These are phyloP conservation scores for Desmodesmus armatus DNA, from an alignment of 139 green algal genomes.

Conservation along the genomic window DNA sequence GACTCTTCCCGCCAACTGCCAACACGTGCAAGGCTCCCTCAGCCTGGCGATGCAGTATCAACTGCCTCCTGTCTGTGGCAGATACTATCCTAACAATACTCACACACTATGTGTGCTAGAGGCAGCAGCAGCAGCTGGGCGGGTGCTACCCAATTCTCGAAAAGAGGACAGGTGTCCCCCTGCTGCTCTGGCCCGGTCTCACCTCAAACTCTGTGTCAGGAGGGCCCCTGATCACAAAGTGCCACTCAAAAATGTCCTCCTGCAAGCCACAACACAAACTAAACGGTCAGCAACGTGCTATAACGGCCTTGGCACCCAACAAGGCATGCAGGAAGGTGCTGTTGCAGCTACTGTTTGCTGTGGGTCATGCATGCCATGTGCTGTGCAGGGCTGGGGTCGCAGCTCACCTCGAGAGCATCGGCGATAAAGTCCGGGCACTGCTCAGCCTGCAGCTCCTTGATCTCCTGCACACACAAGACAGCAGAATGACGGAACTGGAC, in stretches of 20 bases:
- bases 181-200: neutral
- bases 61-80: too few species aligned
- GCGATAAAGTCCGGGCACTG: conserved; percentile 79
- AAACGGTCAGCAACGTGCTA: neutral
- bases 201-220: conserved; percentile 94
- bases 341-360: neutral
- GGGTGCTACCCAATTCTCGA: too few species aligned
- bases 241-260: conserved; percentile 99
- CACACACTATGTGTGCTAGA: too few species aligned
- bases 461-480: conserved; percentile 71
- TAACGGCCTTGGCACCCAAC: too few species aligned
- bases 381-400: conserved; percentile 1
- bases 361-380: neutral
- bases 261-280: conserved; percentile 49
- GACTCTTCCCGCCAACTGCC: too few species aligned
- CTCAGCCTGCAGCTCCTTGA: conserved; percentile 84
- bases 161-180: too few species aligned
- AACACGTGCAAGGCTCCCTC: too few species aligned
- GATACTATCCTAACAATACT: too few species aligned
- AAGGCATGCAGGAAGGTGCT: neutral
- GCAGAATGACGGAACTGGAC: neutral
- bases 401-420: conserved; percentile 81
- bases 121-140: neutral
- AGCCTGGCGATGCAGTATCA: too few species aligned
- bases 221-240: conserved; percentile 94